Base-by-base conservation (phyloP, 75 land plant genomes). In the Picea glauca region DNA sequence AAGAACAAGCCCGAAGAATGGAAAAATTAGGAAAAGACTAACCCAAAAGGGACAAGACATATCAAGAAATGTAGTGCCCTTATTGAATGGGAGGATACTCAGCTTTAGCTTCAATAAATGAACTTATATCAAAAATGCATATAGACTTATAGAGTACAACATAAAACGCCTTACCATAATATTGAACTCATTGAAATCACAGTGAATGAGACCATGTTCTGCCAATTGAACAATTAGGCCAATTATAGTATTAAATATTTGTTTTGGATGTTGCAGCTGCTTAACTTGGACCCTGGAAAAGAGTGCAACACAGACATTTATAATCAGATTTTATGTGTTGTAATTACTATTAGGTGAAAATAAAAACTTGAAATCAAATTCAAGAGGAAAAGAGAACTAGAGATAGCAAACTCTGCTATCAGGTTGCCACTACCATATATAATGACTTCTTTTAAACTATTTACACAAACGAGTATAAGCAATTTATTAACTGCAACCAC, bases 101-200 rank as follows among this genome's bases (percentile, higher is more conserved):
- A 64, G 38, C 67, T 31, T 64, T 64, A 2, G 35, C 32, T 64
- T 31, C 67, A 64, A 31, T 64, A 1, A 31, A 11, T 40, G 14
- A 30, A 14, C 17, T 32, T 13, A 1, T 65, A 32, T 1, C 15
- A 32, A 65, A 64, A 65, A 65, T 40, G 43, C 43, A 40, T 40
- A 40, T 40, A 40, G 43, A 40, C 5, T 5, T 40, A 4, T 40
- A 40, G 43, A 4, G 8, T 12, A 82, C 62, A 13, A 76, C 72
- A 18, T 58, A 68, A 15, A 23, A 20, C 4, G 13, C 60, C 85
- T 72, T 83, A 96, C 99, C 99, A 97, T 94, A 23, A 98, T 89
- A 82, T 98, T 98, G 83, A 95, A 98, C 65, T 98, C 99, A 78
- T 98, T 98, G 67, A 98, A 95, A 73, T 98, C 99, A 85, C 99